Conservation (phyloP, 768 basidiomycete genomes). For the Rhodotorula sphaerocarpa region DNA sequence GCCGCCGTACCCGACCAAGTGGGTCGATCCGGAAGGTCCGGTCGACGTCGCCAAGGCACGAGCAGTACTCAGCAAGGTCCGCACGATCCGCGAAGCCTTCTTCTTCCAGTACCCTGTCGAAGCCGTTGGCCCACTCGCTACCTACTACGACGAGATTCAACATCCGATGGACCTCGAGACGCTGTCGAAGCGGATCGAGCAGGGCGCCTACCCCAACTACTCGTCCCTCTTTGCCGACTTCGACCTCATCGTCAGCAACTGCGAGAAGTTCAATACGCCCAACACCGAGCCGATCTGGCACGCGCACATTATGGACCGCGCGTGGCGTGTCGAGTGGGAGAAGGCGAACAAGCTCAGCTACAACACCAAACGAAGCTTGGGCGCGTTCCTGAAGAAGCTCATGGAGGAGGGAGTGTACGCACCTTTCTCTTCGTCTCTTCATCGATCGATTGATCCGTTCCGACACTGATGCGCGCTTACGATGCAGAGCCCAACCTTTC, state of each 20-base stretch:
- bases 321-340: conserved; percentile 77
- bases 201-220: conserved; percentile 64
- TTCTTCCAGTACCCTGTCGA: conserved; percentile 80
- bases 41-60: conserved; percentile 68
- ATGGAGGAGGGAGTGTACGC: conserved; percentile 52
- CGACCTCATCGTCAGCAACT: conserved; percentile 77
- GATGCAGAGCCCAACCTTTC: conserved; percentile 7
- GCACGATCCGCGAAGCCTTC: conserved; percentile 57
- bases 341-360: conserved; percentile 64
- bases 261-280: conserved; percentile 82
- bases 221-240: conserved; percentile 72
- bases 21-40: conserved; percentile 47
- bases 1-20: conserved; percentile 33
- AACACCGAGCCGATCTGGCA: conserved; percentile 64
- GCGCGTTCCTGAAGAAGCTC: conserved; percentile 60
- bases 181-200: conserved; percentile 58
- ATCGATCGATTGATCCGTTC: no score
- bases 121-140: conserved; percentile 75
- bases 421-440: neutral
- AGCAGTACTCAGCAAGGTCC: conserved; percentile 57
- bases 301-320: conserved; percentile 64
- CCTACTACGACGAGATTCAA: conserved; percentile 87
- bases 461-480: neutral
- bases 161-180: conserved; percentile 91
- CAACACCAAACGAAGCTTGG: conserved; percentile 70